These are phyloP conservation scores for Melastoma malabathricum DNA, from an alignment of 345 rosid species.

Conservation along the genomic window DNA sequence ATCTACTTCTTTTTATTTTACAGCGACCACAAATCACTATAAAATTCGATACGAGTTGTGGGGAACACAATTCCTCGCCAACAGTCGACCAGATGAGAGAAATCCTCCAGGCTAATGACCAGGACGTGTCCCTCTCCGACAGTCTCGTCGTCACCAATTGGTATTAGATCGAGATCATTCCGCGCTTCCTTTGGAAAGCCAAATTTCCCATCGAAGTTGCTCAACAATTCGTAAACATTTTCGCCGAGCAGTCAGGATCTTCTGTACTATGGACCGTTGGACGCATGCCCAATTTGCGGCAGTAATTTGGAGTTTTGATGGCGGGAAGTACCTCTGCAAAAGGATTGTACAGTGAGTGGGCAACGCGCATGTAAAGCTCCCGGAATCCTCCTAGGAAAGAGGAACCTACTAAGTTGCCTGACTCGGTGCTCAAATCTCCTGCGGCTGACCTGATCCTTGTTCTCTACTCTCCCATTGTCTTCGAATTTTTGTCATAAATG, in stretches of 20 bases:
- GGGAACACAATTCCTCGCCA: no score
- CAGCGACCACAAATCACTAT: no score
- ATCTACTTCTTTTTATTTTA: no score
- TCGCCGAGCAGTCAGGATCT: constrained; percentile 40
- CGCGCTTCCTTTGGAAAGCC: not conserved
- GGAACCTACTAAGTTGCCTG: constrained; percentile 35
- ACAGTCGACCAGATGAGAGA: constrained; percentile 58
- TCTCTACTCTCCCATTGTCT: not conserved
- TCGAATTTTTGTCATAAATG: not conserved
- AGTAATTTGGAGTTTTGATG: constrained; percentile 40
- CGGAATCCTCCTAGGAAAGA: constrained; percentile 47
- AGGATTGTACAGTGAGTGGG: constrained; percentile 72
- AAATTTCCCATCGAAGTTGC: no score
- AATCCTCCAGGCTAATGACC: constrained; percentile 44
- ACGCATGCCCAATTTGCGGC: constrained; percentile 44
- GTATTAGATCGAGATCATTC: constrained; percentile 6
- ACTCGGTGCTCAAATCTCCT: constrained; percentile 35
- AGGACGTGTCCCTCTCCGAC: constrained; percentile 39
- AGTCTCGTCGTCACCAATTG: constrained; percentile 22
- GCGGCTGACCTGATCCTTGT: constrained; percentile 28
- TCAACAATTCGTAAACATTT: no score
- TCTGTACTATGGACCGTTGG: constrained; percentile 51
- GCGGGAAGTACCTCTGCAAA: constrained; percentile 40
- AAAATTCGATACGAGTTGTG: no score
- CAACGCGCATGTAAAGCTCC: constrained; percentile 53